These are phyloP conservation scores for Peronospora farinosa DNA, from an alignment of 352 stramenopile genomes.

Conservation along the genomic window DNA sequence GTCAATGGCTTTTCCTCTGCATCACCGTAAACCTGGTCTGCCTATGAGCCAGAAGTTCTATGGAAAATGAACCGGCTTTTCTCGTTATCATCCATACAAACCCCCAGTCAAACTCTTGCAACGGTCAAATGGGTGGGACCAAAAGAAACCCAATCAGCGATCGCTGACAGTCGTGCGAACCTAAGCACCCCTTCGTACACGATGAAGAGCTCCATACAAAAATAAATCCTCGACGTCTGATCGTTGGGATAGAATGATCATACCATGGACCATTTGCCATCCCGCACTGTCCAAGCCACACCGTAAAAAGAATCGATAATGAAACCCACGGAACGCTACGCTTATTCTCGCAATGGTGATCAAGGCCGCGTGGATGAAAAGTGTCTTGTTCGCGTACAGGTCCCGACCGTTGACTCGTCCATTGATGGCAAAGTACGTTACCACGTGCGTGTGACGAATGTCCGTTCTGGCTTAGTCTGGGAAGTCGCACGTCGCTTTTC, in stretches of 20 bases:
- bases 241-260: background rate
- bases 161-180: conserved; percentile 11
- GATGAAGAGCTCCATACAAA: conserved; percentile 8
- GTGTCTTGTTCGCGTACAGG: conserved; percentile 63
- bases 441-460: conserved; percentile 61
- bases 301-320: conserved; percentile 28
- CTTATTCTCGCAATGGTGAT: conserved; percentile 76
- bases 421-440: conserved; percentile 55
- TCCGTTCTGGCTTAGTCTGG: conserved; percentile 64
- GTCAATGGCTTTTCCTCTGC: conserved; percentile 10
- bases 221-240: conserved; percentile 10
- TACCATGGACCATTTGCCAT: conserved; percentile 16
- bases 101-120: conserved; percentile 9
- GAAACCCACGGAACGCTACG: conserved; percentile 50
- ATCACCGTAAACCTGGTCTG: conserved; percentile 2
- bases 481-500: conserved; percentile 72
- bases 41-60: conserved; percentile 16
- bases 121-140: conserved; percentile 22
- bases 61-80: conserved; percentile 17
- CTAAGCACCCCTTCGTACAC: conserved; percentile 9
- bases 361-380: conserved; percentile 55
- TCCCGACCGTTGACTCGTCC: conserved; percentile 35
- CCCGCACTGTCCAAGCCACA: conserved; percentile 13
- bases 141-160: conserved; percentile 2
- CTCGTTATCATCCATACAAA: conserved; percentile 10